Conservation (phyloP, 805 yeast species). For the Sugiyamaella boreocaroliniensis region DNA sequence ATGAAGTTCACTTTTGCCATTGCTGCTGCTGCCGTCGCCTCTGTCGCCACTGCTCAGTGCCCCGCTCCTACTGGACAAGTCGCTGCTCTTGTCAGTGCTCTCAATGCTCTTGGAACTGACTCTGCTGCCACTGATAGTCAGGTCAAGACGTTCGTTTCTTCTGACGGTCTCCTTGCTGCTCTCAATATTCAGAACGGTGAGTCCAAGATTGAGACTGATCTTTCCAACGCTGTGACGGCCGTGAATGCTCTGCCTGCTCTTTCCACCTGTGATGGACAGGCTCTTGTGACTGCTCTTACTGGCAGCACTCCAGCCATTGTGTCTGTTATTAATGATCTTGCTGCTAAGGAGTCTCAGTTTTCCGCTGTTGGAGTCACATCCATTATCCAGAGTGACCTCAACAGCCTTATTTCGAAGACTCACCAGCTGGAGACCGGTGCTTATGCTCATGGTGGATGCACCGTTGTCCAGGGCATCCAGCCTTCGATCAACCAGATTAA, state of each 20-base stretch:
- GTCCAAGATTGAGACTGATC: conserved; percentile 18
- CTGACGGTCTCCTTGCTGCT: conserved; percentile 26
- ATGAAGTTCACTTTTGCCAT: not conserved
- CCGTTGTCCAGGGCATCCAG: not conserved
- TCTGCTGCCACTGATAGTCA: conserved; percentile 8
- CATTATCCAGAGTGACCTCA: conserved; percentile 23
- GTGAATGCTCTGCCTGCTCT: conserved; percentile 10
- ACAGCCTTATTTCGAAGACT: conserved; percentile 17
- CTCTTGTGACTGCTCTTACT: conserved; percentile 4
- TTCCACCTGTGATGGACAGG: conserved; percentile 13
- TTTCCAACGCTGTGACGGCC: conserved; percentile 11
- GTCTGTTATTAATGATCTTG: conserved; percentile 18
- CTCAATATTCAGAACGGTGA: conserved; percentile 25
- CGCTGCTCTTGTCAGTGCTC: conserved; percentile 9
- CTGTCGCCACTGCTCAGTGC: conserved; percentile 2
- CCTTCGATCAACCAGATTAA: not conserved
- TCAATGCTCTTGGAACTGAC: conserved; percentile 11
- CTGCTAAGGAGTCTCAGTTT: conserved; percentile 22
- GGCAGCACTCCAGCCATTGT: conserved; percentile 13
- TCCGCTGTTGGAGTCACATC: conserved; percentile 16
- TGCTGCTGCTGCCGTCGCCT: not conserved
- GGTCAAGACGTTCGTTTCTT: conserved; percentile 5
- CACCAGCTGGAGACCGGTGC: conserved; percentile 15
- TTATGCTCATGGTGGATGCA: not conserved
- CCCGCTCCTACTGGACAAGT: conserved; percentile 10